Conservation (phyloP, 2,329 filamentous ascomycete species). For the Ophiostoma triangulosporum region DNA sequence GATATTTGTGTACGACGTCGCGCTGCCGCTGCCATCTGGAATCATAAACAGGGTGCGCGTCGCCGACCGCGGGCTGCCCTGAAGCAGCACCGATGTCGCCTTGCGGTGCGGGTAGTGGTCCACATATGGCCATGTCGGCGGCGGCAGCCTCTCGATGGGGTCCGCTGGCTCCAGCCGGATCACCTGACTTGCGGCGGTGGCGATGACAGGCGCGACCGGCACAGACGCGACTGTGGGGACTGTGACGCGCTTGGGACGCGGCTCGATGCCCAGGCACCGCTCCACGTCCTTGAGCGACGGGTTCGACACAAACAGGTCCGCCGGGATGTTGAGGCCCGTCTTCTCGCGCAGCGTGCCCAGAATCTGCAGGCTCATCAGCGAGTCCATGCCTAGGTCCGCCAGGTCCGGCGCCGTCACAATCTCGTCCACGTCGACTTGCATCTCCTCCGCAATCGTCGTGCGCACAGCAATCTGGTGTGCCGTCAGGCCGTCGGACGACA, state of each 20-base stretch:
- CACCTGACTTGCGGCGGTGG: not conserved
- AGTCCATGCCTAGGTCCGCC: constrained; percentile 45
- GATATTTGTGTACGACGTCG: constrained; percentile 54
- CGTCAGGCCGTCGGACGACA: constrained; percentile 24
- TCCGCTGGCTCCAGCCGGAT: constrained; percentile 18
- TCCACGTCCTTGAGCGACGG: constrained; percentile 52
- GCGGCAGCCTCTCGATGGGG: constrained; percentile 31
- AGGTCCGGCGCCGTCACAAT: constrained; percentile 39
- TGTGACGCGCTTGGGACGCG: constrained; percentile 17
- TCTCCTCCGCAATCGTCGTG: constrained; percentile 55
- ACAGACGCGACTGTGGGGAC: constrained; percentile 5
- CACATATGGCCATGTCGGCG: constrained; percentile 22
- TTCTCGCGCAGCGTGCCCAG: constrained; percentile 40
- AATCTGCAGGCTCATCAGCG: constrained; percentile 43
- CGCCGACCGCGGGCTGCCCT: constrained; percentile 36
- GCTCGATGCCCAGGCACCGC: constrained; percentile 42
- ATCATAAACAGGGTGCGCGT: constrained; percentile 39
- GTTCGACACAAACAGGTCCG: constrained; percentile 48
- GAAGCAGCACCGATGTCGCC: constrained; percentile 32
- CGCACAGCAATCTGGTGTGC: constrained; percentile 39
- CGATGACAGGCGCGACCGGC: constrained; percentile 16
- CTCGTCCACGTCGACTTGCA: constrained; percentile 56
- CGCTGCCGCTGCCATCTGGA: constrained; percentile 43
- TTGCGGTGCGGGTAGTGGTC: constrained; percentile 37
- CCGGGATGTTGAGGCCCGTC: constrained; percentile 39